These are phyloP conservation scores for Paracamarosporium sp. DNA, from an alignment of 2,329 filamentous ascomycete species.

Conservation along the genomic window DNA sequence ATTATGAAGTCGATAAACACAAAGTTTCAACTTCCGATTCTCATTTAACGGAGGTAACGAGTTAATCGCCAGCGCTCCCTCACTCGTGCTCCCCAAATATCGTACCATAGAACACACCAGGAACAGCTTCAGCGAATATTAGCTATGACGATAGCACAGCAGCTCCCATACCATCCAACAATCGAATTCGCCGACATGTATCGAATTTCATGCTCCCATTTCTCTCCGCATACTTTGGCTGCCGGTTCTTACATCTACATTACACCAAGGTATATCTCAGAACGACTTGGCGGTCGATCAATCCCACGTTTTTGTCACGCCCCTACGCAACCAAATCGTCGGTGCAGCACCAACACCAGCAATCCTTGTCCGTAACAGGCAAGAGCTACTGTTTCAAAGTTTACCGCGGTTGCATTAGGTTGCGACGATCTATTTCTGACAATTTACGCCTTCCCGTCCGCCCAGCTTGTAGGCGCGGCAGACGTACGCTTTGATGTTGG, in stretches of 20 bases:
- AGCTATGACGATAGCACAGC: background rate
- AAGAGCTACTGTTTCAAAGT: constrained; percentile 1
- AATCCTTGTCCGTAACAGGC: background rate
- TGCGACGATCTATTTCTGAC: background rate
- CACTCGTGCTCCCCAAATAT: too few species aligned
- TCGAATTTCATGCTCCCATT: background rate
- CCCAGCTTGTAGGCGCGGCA: background rate
- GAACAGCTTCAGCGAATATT: background rate
- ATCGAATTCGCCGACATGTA: background rate
- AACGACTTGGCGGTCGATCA: background rate
- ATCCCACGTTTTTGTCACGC: constrained; percentile 3
- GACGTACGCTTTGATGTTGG: background rate
- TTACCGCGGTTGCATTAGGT: background rate
- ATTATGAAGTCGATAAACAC: background rate
- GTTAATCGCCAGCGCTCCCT: background rate
- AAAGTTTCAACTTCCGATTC: background rate
- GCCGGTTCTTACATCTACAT: background rate
- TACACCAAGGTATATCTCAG: background rate
- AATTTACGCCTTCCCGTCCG: background rate
- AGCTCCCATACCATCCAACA: background rate
- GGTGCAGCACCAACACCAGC: background rate
- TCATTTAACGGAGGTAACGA: background rate
- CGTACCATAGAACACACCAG: too few species aligned
- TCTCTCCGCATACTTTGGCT: background rate
- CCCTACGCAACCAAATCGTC: constrained; percentile 6